These are phyloP conservation scores for Flaveria brownii DNA, from an alignment of 129 eudicot genomes.

Conservation along the genomic window DNA sequence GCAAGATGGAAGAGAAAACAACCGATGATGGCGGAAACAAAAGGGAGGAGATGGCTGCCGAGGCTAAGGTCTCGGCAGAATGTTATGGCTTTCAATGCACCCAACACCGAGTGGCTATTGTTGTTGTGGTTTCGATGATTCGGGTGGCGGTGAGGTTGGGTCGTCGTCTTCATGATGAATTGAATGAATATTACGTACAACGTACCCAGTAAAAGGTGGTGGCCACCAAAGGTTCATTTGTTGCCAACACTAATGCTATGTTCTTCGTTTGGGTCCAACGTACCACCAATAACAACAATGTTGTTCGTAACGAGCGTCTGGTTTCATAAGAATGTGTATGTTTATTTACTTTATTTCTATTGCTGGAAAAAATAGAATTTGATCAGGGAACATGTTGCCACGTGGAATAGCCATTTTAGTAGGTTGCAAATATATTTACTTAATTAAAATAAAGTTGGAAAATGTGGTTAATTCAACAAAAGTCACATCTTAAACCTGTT, in stretches of 20 bases:
- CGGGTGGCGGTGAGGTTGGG: conserved; percentile 7
- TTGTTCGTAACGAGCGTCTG: conserved; percentile 6
- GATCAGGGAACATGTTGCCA: not conserved
- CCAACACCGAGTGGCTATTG: not conserved
- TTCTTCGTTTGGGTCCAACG: conserved; percentile 6
- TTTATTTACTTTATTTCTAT: not conserved
- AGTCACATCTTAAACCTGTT: no score
- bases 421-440: no score
- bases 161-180: conserved; percentile 28
- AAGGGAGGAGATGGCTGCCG: conserved; percentile 42
- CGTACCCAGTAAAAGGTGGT: not conserved
- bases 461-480: no score
- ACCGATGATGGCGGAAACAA: conserved; percentile 47
- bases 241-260: not conserved
- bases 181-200: not conserved
- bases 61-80: conserved; percentile 35
- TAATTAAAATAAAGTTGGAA: no score
- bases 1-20: conserved; percentile 44
- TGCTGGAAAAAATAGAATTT: not conserved
- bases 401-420: not conserved
- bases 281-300: not conserved
- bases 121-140: conserved; percentile 17
- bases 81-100: conserved; percentile 33
- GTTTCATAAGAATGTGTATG: conserved; percentile 9
- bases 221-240: conserved; percentile 5